Conservation (phyloP, 805 yeast genomes). For the Schizosaccharomyces lindneri region DNA sequence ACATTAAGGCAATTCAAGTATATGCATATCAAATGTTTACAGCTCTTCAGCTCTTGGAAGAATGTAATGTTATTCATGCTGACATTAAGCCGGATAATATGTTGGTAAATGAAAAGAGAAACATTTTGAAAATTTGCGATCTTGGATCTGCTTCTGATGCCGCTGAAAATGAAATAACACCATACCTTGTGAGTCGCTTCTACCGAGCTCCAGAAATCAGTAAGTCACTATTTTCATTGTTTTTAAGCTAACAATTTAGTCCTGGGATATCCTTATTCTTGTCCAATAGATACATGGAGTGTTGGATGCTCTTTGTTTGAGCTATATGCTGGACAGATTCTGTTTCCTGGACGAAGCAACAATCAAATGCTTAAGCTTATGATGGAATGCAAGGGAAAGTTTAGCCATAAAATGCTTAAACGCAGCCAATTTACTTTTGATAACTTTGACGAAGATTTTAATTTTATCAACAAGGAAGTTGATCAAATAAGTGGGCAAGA, state of each 20-base stretch:
- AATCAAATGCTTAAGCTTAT: slow-evolving; percentile 28
- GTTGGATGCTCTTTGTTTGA: slow-evolving; percentile 85
- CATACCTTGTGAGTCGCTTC: slow-evolving; percentile 28
- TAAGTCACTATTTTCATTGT: neutral
- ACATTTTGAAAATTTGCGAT: slow-evolving; percentile 63
- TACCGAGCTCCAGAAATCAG: slow-evolving; percentile 58
- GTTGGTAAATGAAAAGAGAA: slow-evolving; percentile 32
- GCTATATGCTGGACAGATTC: slow-evolving; percentile 73
- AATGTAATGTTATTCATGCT: slow-evolving; percentile 57
- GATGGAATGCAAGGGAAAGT: slow-evolving; percentile 13
- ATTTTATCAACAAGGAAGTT: slow-evolving; percentile 9
- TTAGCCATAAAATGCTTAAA: slow-evolving; percentile 12
- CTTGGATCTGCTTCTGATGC: slow-evolving; percentile 52
- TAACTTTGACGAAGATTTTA: slow-evolving; percentile 12
- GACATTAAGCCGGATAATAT: slow-evolving; percentile 84
- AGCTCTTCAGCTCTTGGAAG: slow-evolving; percentile 42
- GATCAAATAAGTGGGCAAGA: slow-evolving; percentile 11
- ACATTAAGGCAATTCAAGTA: slow-evolving; percentile 38
- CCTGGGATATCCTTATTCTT: slow-evolving; percentile 34
- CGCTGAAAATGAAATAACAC: slow-evolving; percentile 10
- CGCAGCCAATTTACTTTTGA: slow-evolving; percentile 10
- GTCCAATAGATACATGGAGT: slow-evolving; percentile 77
- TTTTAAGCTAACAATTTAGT: slow-evolving; percentile 8
- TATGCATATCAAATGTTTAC: slow-evolving; percentile 51
- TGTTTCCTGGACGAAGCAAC: slow-evolving; percentile 75